These are phyloP conservation scores for Papiliotrema laurentii DNA, from an alignment of 1,284 basidiomycete species.

Conservation along the genomic window DNA sequence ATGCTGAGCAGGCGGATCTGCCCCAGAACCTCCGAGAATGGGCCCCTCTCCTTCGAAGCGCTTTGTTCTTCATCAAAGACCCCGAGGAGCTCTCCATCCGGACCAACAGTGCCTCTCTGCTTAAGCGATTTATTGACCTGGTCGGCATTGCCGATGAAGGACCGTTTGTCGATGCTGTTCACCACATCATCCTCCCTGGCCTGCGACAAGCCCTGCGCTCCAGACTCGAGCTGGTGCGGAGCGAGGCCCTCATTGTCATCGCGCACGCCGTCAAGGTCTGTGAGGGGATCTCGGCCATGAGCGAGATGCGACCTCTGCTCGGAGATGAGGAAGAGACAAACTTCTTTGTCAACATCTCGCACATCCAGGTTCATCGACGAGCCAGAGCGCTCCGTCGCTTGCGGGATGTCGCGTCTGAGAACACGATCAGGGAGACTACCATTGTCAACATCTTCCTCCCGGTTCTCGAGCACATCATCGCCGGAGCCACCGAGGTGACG, in stretches of 20 bases:
- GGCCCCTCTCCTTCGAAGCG: conserved; percentile 79
- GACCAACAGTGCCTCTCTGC: conserved; percentile 69
- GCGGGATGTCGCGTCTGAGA: conserved; percentile 71
- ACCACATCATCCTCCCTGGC: conserved; percentile 68
- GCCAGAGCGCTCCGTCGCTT: conserved; percentile 82
- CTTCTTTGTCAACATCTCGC: conserved; percentile 94
- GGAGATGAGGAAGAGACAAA: conserved; percentile 89
- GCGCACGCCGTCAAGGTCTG: conserved; percentile 70
- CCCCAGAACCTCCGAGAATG: conserved; percentile 51
- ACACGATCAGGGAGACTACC: conserved; percentile 65
- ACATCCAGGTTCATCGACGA: conserved; percentile 89
- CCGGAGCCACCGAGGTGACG: conserved; percentile 59
- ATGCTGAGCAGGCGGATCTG: conserved; percentile 48
- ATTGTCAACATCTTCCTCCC: conserved; percentile 83
- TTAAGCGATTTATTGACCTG: conserved; percentile 73
- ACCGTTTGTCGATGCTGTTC: conserved; percentile 53
- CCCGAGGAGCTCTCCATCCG: conserved; percentile 83
- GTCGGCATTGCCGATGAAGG: conserved; percentile 55
- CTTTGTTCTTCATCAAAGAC: conserved; percentile 83
- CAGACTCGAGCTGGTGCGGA: conserved; percentile 80
- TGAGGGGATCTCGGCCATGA: conserved; percentile 57
- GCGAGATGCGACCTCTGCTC: conserved; percentile 77
- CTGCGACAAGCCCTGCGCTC: conserved; percentile 77
- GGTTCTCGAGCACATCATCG: conserved; percentile 76
- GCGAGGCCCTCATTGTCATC: conserved; percentile 77